Evolutionary conservation across 805 yeast species (phyloP).

Genomic region (Debaryomyces castellii): DNA sequence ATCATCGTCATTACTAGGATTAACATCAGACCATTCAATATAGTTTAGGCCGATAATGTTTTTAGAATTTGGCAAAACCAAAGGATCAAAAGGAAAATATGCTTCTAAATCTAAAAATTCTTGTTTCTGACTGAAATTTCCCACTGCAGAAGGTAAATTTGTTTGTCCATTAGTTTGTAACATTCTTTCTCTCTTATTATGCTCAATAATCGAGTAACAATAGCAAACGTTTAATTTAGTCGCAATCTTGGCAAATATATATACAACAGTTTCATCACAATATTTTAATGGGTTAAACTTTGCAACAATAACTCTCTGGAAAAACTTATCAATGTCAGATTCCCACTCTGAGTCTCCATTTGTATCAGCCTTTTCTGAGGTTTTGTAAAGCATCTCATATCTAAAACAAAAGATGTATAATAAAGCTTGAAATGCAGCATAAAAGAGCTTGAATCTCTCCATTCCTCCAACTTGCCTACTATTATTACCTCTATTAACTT

Average conservation of each 20-base stretch:
- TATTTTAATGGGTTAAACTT: slow-evolving; percentile 91
- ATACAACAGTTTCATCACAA: slow-evolving; percentile 90
- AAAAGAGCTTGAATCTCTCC: slow-evolving; percentile 87
- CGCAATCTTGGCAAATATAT: slow-evolving; percentile 90
- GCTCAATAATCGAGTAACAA: slow-evolving; percentile 90
- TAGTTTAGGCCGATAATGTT: slow-evolving; percentile 49
- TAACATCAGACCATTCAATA: slow-evolving; percentile 71
- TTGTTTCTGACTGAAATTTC: slow-evolving; percentile 60
- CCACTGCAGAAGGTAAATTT: slow-evolving; percentile 25
- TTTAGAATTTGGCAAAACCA: slow-evolving; percentile 65
- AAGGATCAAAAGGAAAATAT: slow-evolving; percentile 96
- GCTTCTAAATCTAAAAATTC: slow-evolving; percentile 88
- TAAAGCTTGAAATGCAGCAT: slow-evolving; percentile 87
- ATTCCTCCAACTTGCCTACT: slow-evolving; percentile 54
- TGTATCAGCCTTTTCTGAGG: neutral
- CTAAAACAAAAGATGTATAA: slow-evolving; percentile 91
- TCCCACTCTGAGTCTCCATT: slow-evolving; percentile 58
- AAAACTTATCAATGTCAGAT: slow-evolving; percentile 77
- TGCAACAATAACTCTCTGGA: slow-evolving; percentile 80
- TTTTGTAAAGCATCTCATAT: slow-evolving; percentile 55
- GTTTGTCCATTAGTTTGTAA: slow-evolving; percentile 37
- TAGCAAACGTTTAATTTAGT: slow-evolving; percentile 88
- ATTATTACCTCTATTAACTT: slow-evolving; percentile 9
- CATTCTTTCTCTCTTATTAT: slow-evolving; percentile 73
- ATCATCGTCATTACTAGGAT: slow-evolving; percentile 57